Evolutionary conservation across 1,284 basidiomycete genomes (phyloP).

Genomic region (Cutaneotrichosporon daszewskae): DNA sequence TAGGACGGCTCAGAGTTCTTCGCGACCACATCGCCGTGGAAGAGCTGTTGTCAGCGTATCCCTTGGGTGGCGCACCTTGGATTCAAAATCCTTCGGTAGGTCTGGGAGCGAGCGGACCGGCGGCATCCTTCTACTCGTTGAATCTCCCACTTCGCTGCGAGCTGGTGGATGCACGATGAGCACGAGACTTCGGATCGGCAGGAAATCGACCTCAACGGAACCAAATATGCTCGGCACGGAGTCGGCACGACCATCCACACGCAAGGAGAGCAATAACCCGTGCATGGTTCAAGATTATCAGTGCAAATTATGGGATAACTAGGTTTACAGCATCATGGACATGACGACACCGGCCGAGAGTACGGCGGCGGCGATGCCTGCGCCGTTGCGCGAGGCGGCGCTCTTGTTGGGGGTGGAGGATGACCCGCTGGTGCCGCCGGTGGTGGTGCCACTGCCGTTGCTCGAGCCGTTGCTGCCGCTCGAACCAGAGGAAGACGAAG

Average conservation of each 20-base stretch:
- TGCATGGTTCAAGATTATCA: too few relatives aligned
- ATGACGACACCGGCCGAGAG: too few relatives aligned
- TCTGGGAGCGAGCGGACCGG: slow-evolving; percentile 31
- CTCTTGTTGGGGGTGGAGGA: neutral
- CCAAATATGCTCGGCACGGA: neutral
- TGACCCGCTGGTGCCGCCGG: neutral
- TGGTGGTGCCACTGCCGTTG: neutral
- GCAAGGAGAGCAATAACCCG: too few relatives aligned
- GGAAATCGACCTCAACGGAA: neutral
- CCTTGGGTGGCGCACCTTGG: slow-evolving; percentile 30
- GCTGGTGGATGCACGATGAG: neutral
- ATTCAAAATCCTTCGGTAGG: slow-evolving; percentile 35
- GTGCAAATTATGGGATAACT: too few relatives aligned
- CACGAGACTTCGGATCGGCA: neutral
- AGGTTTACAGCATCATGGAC: too few relatives aligned
- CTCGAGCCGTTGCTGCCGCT: slow-evolving; percentile 1
- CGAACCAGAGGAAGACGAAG: too few relatives aligned
- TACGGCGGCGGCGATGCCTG: too few relatives aligned
- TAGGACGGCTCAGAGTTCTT: slow-evolving; percentile 19
- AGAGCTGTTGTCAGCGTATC: slow-evolving; percentile 26
- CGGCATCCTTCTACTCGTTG: slow-evolving; percentile 7
- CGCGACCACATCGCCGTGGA: slow-evolving; percentile 30
- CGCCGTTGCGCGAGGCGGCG: too few relatives aligned
- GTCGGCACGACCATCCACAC: neutral
- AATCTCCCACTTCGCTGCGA: too few relatives aligned